A percentile compares a stretch with the other conserved stretches of the same genome.
Evolutionary conservation across 192 early-diverging fungal species (phyloP).

Genomic region (Spizellomyces sp.): DNA sequence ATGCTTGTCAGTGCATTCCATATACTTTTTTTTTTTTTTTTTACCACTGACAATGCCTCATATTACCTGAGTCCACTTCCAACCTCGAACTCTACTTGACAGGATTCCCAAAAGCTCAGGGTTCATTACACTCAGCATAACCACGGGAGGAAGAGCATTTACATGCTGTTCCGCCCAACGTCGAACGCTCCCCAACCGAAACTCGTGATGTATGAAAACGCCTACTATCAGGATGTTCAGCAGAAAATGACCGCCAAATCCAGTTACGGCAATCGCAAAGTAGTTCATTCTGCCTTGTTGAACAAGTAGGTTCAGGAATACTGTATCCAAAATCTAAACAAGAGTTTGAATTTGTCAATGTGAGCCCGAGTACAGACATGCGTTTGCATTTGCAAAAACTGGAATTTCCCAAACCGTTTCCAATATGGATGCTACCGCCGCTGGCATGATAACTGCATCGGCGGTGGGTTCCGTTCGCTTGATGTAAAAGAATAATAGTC

Average conservation of each 20-base stretch:
- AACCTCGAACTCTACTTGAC: constrained; percentile 1
- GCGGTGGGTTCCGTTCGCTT: constrained; percentile 1
- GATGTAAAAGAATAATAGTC: not conserved
- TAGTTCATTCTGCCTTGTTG: not conserved
- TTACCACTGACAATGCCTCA: no score
- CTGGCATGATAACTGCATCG: not conserved
- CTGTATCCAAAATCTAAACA: constrained; percentile 14
- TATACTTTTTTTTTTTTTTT: no score
- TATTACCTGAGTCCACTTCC: no score
- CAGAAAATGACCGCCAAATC: constrained; percentile 9
- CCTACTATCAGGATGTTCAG: constrained; percentile 1
- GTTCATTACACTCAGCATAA: constrained; percentile 17
- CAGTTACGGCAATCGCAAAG: constrained; percentile 18
- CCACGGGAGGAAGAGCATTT: constrained; percentile 3
- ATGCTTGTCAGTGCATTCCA: no score
- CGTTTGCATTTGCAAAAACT: not conserved
- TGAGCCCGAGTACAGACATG: not conserved
- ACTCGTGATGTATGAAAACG: constrained; percentile 14
- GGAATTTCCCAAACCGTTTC: constrained; percentile 6
- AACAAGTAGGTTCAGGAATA: constrained; percentile 9
- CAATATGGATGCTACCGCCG: constrained; percentile 5
- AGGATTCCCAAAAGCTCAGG: constrained; percentile 12
- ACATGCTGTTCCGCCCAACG: constrained; percentile 12
- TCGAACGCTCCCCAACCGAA: constrained; percentile 1
- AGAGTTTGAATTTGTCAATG: not conserved